Conservation (phyloP, 192 early-diverging fungal genomes). For the Entomortierella chlamydospora region DNA sequence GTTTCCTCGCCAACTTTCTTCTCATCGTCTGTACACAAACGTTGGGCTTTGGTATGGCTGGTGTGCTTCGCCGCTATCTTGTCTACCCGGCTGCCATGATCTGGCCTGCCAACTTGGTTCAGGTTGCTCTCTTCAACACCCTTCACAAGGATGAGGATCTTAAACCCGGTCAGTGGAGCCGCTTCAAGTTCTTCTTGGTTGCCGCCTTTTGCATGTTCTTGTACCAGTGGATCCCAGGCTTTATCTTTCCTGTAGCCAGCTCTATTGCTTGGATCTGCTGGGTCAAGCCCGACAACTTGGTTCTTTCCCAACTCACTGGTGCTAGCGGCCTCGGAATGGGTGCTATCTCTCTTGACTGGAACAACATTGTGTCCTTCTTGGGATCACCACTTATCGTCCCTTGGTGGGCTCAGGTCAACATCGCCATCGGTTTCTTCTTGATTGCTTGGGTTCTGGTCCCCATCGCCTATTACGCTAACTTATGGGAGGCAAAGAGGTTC, state of each 20-base stretch:
- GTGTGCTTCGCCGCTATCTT: slow-evolving; percentile 81
- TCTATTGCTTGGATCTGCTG: slow-evolving; percentile 52
- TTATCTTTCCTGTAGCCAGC: slow-evolving; percentile 56
- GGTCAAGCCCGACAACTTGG: slow-evolving; percentile 35
- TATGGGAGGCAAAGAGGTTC: slow-evolving; percentile 60
- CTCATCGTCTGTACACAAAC: slow-evolving; percentile 72
- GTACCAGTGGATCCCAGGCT: slow-evolving; percentile 62
- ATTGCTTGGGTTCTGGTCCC: slow-evolving; percentile 78
- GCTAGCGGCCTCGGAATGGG: slow-evolving; percentile 74
- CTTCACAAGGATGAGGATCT: slow-evolving; percentile 52
- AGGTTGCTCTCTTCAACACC: slow-evolving; percentile 61
- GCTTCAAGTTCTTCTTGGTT: slow-evolving; percentile 59
- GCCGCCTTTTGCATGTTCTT: slow-evolving; percentile 57
- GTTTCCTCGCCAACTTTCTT: slow-evolving; percentile 64
- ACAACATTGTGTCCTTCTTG: slow-evolving; percentile 57
- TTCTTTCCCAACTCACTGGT: slow-evolving; percentile 58
- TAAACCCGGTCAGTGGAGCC: slow-evolving; percentile 32
- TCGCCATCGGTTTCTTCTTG: slow-evolving; percentile 68
- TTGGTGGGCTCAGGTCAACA: slow-evolving; percentile 71
- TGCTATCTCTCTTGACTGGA: slow-evolving; percentile 80
- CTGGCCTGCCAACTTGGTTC: slow-evolving; percentile 84
- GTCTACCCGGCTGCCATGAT: slow-evolving; percentile 89
- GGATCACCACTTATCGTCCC: slow-evolving; percentile 53
- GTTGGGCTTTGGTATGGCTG: slow-evolving; percentile 75
- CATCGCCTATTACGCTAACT: slow-evolving; percentile 71